Evolutionary conservation across 768 basidiomycete genomes (phyloP), one percentile per base, ranked within the genome.

Genomic region (Nidularia pulvinata): DNA sequence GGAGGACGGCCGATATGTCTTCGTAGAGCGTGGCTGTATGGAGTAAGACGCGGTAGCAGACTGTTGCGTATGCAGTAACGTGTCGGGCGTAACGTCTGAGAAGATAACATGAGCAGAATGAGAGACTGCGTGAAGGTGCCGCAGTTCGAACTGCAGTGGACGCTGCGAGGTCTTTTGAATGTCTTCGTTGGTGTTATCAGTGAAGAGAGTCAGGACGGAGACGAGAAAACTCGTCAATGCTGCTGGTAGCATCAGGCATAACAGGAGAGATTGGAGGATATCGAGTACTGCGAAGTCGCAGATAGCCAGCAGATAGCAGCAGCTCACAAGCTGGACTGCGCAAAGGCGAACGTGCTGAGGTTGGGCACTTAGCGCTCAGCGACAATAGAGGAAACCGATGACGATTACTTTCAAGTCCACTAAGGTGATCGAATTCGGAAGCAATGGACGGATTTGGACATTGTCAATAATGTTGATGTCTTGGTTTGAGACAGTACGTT

Each of bases 81-180:
- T 47, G 42, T 52, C 53, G 30, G 61, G 55, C 44, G 57, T 64
- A 37, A 75, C 65, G 61, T 88, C 83, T 9, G 83, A 72, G 62
- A 88, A 88, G 36, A 83, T 62, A 42, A 88, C 75, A 46, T 65
- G 78, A 9, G 77, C 74, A 32, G 73, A 69, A 0, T 72, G 55
- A 3, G 82, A 80, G 1, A 82, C 74, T 1, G 84, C 80, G 59
- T 88, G 85, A 16, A 81, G 65, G 60, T 88, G 86, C 48, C 87
- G 79, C 57, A 88, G 69, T 59, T 85, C 76, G 60, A 88, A 85
- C 35, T 69, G 57, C 56, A 82, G 64, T 35, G 62, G 33, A 42
- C 39, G 39, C 39, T 42, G 9, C 51, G 50, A 32, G 47, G 48
- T 44, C 53, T 55, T 44, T 48, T 53, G 45, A 50, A 37, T 35